phyloP scores from a whole-genome alignment of 2,329 filamentous ascomycete species.

The Colletotrichum falcatum region DNA sequence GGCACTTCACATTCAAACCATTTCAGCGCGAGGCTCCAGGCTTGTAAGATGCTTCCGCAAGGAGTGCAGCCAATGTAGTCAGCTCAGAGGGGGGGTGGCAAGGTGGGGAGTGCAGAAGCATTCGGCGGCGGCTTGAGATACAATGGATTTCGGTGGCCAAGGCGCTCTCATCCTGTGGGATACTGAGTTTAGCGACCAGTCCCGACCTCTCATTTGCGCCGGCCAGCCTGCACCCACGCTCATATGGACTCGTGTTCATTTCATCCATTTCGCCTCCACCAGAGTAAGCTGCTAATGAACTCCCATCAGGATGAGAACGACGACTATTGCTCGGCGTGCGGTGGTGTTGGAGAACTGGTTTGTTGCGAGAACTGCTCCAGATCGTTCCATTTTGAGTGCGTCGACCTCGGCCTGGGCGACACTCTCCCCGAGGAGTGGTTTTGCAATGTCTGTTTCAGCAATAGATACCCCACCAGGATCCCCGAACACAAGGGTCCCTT shows the following conservation, averaged over 20 bases:
- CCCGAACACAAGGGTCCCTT: conserved; percentile 67
- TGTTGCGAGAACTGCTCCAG: conserved; percentile 94
- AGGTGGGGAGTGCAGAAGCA: conserved; percentile 4
- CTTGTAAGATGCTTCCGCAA: conserved; percentile 6
- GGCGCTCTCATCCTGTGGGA: conserved; percentile 26
- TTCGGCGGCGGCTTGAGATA: conserved; percentile 8
- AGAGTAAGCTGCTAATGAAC: conserved; percentile 49
- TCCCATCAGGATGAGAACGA: conserved; percentile 77
- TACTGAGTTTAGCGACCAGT: conserved; percentile 44
- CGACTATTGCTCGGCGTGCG: conserved; percentile 89
- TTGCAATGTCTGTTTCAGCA: conserved; percentile 78
- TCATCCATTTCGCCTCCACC: conserved; percentile 41
- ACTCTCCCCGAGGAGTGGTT: conserved; percentile 83
- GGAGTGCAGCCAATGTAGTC: neutral
- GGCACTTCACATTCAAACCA: neutral
- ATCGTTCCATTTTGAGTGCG: conserved; percentile 90
- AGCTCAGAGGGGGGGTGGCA: neutral
- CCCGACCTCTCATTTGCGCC: conserved; percentile 47
- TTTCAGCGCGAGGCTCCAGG: conserved; percentile 11
- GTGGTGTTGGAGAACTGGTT: conserved; percentile 84
- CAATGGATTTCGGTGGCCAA: conserved; percentile 26
- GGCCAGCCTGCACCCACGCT: conserved; percentile 37
- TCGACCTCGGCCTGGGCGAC: conserved; percentile 81
- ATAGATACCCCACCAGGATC: conserved; percentile 60
- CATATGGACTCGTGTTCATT: conserved; percentile 16